Evolutionary conservation across 2,329 filamentous ascomycete genomes (phyloP), one percentile per base, ranked within the genome.

Genomic region (Penicillium sp.): DNA sequence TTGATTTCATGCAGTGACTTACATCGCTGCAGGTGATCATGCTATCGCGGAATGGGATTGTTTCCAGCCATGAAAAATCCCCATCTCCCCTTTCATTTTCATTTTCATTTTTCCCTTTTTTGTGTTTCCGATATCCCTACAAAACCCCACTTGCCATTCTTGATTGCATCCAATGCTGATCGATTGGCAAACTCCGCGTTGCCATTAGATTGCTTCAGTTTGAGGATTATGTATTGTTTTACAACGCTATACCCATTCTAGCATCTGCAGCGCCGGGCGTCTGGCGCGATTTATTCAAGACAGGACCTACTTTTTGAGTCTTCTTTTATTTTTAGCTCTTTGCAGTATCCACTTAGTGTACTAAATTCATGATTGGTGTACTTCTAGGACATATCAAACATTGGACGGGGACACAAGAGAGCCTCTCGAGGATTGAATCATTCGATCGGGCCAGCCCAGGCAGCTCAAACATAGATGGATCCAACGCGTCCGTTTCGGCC

Each of bases 211-310:
- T 49, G 51, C 40, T 49, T 49, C 26, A 12, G 39, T 53, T 49
- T 30, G 26, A 17, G 26, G 33, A 23, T 49, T 46, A 36, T 52
- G 51, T 55, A 55, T 49, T 57, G 56, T 51, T 55, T 40, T 42
- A 42, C 26, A 27, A 52, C 46, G 37, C 49, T 57, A 61, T 62
- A 62, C 56, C 58, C 54, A 61, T 60, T 55, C 55, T 49, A 48
- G 51, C 47, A 56, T 56, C 37, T 33, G 56, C 50, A 58, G 52
- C 39, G 52, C 54, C 50, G 48, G 53, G 54, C 46, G 54, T 54
- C 47, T 39, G 56, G 58, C 52, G 56, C 59, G 53, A 48, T 17
- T 52, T 51, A 27, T 53, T 36, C 21, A 36, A 42, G 26, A 21
- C 24, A 42, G 24, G 10, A 42, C 20, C 39, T 42, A 8, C 23